Base-by-base conservation (phyloP, 179 eudicot species). In the Spergularia azorica region DNA sequence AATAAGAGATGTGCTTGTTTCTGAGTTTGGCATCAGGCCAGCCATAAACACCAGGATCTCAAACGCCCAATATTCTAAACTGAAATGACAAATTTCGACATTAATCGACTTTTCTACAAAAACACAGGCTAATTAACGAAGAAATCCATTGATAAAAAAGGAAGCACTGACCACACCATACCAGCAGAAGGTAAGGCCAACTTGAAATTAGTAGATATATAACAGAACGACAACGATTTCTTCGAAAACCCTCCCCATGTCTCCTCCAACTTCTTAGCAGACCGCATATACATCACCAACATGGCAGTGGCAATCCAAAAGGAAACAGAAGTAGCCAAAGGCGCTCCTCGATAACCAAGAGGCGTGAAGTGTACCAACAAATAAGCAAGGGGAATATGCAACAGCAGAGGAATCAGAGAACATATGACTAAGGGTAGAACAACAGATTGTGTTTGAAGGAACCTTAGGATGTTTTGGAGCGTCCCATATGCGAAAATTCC, bases 11-110 rank as follows among this genome's bases (percentile, higher is more conserved):
- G 96, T 91, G 16, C 85, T 85, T 43, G 78, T 63, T 67, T 86
- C 87, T 5, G 93, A 79, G 57, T 89, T 76, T 18, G 90, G 95
- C 89, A 88, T 86, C 60, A 86, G 20, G 46, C 95, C 95, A 14
- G 95, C 95, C 52, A 90, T 61, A 62, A 90, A 63, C 15, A 90
- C 91, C 41, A 90, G 70, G 63, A 89, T 71, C 84, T 90, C 92
- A 9, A 89, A 90, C 38, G 92, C 95, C 92, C 92, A 90, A 67
- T 85, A 82, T 78, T 90, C 94, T 75, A 90, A 87, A 77, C 94
- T 90, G 83, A 6, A 74, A 57, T n/a, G 8, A 3, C 17, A 36
- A 56, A 72, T 9, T 36, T 8, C 21, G 3, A 75, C 21, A 48
- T 38, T 36, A 6, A 54, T 54, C 16, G 3, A 54, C 9, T 10